A percentile compares a stretch with the other conserved stretches of the same genome.
These are phyloP conservation scores for Parastagonospora nodorum DNA, from an alignment of 2,329 filamentous ascomycete species.

Conservation along the genomic window DNA sequence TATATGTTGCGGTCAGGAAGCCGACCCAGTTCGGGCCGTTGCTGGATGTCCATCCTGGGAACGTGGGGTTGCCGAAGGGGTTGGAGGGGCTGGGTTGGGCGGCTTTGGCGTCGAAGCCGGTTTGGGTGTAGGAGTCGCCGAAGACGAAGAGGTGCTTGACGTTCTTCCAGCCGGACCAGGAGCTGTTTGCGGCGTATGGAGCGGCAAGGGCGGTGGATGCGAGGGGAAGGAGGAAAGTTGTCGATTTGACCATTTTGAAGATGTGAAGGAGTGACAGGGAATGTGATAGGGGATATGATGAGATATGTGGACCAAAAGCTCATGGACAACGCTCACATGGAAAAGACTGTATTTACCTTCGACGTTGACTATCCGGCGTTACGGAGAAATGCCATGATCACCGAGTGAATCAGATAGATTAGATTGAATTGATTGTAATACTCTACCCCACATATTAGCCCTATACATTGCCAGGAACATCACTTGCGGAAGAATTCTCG, in stretches of 20 bases:
- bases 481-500: slow-evolving; percentile 25
- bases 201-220: slow-evolving; percentile 26
- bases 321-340: slow-evolving; percentile 3
- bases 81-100: slow-evolving; percentile 59
- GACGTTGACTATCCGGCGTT: slow-evolving; percentile 8
- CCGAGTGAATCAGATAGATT: slow-evolving; percentile 29
- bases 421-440: slow-evolving; percentile 30
- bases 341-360: slow-evolving; percentile 2
- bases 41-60: slow-evolving; percentile 49
- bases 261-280: no score
- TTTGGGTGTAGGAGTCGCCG: slow-evolving; percentile 65
- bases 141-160: slow-evolving; percentile 44
- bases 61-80: slow-evolving; percentile 66
- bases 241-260: slow-evolving; percentile 28
- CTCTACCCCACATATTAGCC: slow-evolving; percentile 24
- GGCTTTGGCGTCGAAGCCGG: slow-evolving; percentile 60
- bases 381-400: slow-evolving; percentile 16
- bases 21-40: slow-evolving; percentile 64
- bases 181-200: slow-evolving; percentile 12
- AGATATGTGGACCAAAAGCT: neutral
- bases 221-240: slow-evolving; percentile 26
- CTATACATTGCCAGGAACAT: slow-evolving; percentile 8
- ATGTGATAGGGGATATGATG: no score
- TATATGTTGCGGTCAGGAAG: slow-evolving; percentile 46
- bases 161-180: slow-evolving; percentile 41